Percentiles rank a stretch among this genome's conserved stretches.
These are phyloP conservation scores for Fraxinus pennsylvanica DNA, from an alignment of 257 asterid species.

Conservation along the genomic window DNA sequence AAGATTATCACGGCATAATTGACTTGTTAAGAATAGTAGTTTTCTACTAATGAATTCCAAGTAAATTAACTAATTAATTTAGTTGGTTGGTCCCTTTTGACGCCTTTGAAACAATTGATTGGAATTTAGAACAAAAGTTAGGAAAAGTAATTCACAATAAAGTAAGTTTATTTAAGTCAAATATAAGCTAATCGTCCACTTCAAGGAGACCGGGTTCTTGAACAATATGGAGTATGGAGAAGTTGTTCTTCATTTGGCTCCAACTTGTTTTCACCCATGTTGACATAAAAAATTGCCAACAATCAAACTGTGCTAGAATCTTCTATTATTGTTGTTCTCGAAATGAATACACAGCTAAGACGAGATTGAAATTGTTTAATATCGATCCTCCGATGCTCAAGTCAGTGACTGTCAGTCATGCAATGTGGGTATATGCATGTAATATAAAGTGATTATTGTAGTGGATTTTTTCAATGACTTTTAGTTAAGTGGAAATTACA, in stretches of 20 bases:
- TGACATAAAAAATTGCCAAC: too few relatives aligned
- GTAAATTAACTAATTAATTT: background rate
- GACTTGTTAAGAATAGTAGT: background rate
- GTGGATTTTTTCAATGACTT: too few relatives aligned
- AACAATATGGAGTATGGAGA: background rate
- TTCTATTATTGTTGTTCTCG: too few relatives aligned
- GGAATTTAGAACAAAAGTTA: background rate
- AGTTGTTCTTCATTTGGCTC: background rate
- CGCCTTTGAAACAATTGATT: background rate
- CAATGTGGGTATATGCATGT: too few relatives aligned
- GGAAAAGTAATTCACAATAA: background rate
- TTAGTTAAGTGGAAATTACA: too few relatives aligned
- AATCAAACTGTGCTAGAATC: too few relatives aligned
- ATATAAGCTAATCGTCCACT: background rate
- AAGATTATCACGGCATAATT: background rate
- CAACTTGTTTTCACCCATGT: background rate
- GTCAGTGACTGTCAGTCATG: too few relatives aligned
- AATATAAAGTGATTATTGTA: too few relatives aligned
- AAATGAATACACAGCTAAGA: too few relatives aligned
- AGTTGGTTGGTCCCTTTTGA: background rate
- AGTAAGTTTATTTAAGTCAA: background rate
- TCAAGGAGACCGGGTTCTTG: background rate
- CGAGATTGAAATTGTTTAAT: too few relatives aligned
- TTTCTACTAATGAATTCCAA: background rate
- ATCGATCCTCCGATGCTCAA: too few relatives aligned